Percentiles rank a stretch among this genome's conserved stretches.
Conservation (phyloP, 768 basidiomycete species). For the Russula griseocarnosa region DNA sequence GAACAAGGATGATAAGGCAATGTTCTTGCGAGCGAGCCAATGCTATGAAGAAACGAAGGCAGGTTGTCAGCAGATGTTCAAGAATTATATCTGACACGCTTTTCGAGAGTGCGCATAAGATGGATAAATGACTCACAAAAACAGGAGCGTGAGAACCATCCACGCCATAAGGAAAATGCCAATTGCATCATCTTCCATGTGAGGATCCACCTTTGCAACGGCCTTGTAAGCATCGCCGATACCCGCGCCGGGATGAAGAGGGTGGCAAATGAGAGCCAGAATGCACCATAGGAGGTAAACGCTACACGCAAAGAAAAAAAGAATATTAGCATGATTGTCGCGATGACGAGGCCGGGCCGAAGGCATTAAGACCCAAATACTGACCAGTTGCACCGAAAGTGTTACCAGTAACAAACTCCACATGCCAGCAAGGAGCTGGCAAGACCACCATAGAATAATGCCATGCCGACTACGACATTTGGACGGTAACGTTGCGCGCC, state of each 20-base stretch:
- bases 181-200: conserved; percentile 53
- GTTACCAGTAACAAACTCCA: conserved; percentile 57
- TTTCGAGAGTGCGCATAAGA: not conserved
- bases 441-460: conserved; percentile 78
- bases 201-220: not conserved
- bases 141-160: conserved; percentile 66
- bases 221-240: conserved; percentile 50
- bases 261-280: conserved; percentile 81
- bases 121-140: conserved; percentile 47
- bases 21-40: conserved; percentile 51
- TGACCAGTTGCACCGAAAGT: conserved; percentile 68
- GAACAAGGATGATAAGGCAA: conserved; percentile 49
- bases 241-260: conserved; percentile 66
- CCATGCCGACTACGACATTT: conserved; percentile 83
- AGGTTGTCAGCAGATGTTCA: not conserved
- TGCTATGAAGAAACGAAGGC: conserved; percentile 30
- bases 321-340: no score
- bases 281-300: conserved; percentile 79
- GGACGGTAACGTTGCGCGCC: conserved; percentile 51
- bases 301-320: conserved; percentile 39
- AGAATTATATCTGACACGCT: not conserved
- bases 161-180: conserved; percentile 74
- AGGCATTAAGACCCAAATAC: conserved; percentile 29
- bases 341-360: no score
- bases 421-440: conserved; percentile 87